These are phyloP conservation scores for Vitis rupestris DNA, from an alignment of 164 flowering plant genomes.

Conservation along the genomic window DNA sequence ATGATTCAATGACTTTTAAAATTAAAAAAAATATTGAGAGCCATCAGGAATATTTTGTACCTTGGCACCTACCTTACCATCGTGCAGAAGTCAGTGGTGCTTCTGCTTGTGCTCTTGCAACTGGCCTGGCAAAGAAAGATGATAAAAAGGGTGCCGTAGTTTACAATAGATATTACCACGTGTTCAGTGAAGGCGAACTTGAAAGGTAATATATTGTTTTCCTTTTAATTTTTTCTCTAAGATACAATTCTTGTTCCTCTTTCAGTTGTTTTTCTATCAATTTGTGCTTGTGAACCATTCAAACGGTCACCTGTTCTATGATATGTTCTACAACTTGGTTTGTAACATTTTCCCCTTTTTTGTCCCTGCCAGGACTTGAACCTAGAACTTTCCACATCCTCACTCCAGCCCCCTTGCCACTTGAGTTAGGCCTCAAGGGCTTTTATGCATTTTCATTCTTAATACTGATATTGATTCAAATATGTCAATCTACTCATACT, in stretches of 20 bases:
- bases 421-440: too few relatives aligned
- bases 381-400: too few relatives aligned
- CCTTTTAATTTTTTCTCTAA: not conserved
- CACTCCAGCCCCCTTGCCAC: too few relatives aligned
- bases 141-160: slow-evolving; percentile 96
- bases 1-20: slow-evolving; percentile 16
- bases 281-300: too few relatives aligned
- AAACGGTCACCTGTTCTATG: too few relatives aligned
- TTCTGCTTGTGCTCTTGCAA: slow-evolving; percentile 76
- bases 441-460: too few relatives aligned
- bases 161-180: slow-evolving; percentile 95
- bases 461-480: too few relatives aligned
- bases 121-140: slow-evolving; percentile 84
- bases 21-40: slow-evolving; percentile 18
- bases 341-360: too few relatives aligned
- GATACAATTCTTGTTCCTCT: not conserved
- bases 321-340: too few relatives aligned
- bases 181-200: slow-evolving; percentile 93
- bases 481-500: too few relatives aligned
- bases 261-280: too few relatives aligned
- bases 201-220: slow-evolving; percentile 56
- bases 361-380: too few relatives aligned
- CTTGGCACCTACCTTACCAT: slow-evolving; percentile 99
- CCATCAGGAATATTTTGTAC: slow-evolving; percentile 93
- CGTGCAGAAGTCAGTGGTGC: slow-evolving; percentile 93